A percentile compares a stretch with the other conserved stretches of the same genome.
These are phyloP conservation scores for Jaltomata sinuosa DNA, from an alignment of 257 asterid species.

Conservation along the genomic window DNA sequence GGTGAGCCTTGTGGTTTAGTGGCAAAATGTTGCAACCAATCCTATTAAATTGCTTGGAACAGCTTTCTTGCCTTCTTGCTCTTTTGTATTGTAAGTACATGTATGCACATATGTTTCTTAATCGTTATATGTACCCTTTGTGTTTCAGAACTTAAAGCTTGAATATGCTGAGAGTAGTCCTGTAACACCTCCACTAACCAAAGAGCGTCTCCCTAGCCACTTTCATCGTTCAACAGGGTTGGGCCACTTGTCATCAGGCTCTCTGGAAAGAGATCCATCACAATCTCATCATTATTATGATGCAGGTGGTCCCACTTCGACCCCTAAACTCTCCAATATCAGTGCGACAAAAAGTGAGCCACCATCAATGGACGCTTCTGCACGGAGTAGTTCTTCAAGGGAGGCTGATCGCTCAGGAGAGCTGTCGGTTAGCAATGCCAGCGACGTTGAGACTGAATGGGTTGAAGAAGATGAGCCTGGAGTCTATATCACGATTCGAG, in stretches of 20 bases:
- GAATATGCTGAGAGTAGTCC: slow-evolving; percentile 70
- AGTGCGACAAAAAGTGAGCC: slow-evolving; percentile 66
- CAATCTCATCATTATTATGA: slow-evolving; percentile 33
- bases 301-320: slow-evolving; percentile 48
- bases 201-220: slow-evolving; percentile 48
- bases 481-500: slow-evolving; percentile 82
- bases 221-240: slow-evolving; percentile 30
- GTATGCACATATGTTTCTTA: background rate
- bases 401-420: slow-evolving; percentile 79
- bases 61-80: background rate
- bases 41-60: background rate
- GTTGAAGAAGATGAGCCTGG: slow-evolving; percentile 98
- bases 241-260: slow-evolving; percentile 42
- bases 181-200: slow-evolving; percentile 58
- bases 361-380: slow-evolving; percentile 77
- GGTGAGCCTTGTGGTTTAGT: slow-evolving; percentile 30
- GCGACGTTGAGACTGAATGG: slow-evolving; percentile 91
- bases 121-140: background rate
- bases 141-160: slow-evolving; percentile 49
- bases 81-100: background rate
- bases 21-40: background rate
- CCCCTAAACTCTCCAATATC: slow-evolving; percentile 73
- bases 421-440: slow-evolving; percentile 85
- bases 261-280: slow-evolving; percentile 29
- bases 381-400: slow-evolving; percentile 65